Conservation (phyloP, 2,329 filamentous ascomycete genomes). For the Aspergillus puulaauensis region DNA sequence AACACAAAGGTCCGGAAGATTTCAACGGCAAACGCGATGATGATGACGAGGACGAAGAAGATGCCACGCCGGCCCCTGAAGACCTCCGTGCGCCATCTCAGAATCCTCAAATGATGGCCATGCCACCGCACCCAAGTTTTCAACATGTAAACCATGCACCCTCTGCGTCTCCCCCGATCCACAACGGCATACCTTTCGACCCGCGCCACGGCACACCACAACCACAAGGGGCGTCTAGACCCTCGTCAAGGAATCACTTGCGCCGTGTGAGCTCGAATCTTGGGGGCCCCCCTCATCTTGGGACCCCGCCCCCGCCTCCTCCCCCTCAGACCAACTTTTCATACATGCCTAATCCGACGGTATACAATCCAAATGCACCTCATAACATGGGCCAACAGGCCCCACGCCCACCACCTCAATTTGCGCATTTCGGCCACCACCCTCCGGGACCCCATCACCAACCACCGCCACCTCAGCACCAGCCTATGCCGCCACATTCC, state of each 20-base stretch:
- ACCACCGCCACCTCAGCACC: conserved; percentile 28
- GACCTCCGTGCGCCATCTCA: conserved; percentile 56
- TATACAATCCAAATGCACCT: conserved; percentile 70
- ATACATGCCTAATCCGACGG: conserved; percentile 81
- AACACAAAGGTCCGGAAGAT: conserved; percentile 93
- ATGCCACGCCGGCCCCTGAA: conserved; percentile 69
- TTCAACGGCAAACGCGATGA: conserved; percentile 76
- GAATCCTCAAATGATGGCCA: conserved; percentile 62
- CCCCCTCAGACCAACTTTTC: conserved; percentile 69
- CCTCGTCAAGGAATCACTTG: conserved; percentile 76
- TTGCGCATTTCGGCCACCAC: conserved; percentile 37
- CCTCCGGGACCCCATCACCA: conserved; percentile 38
- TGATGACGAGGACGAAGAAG: conserved; percentile 80
- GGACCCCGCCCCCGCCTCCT: conserved; percentile 58
- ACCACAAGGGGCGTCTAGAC: conserved; percentile 71
- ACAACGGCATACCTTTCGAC: conserved; percentile 70
- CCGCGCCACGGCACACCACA: conserved; percentile 79
- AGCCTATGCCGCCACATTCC: conserved; percentile 25
- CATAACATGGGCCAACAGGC: conserved; percentile 46
- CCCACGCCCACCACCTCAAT: conserved; percentile 42
- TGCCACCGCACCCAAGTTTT: conserved; percentile 69
- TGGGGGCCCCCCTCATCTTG: conserved; percentile 62
- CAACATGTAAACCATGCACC: conserved; percentile 81
- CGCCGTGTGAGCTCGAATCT: conserved; percentile 74
- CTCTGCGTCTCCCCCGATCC: conserved; percentile 84